Evolutionary conservation across 1,139 yeast species (phyloP), one percentile per base, ranked within the genome.

Genomic region (Saccharomyces hybrid): DNA sequence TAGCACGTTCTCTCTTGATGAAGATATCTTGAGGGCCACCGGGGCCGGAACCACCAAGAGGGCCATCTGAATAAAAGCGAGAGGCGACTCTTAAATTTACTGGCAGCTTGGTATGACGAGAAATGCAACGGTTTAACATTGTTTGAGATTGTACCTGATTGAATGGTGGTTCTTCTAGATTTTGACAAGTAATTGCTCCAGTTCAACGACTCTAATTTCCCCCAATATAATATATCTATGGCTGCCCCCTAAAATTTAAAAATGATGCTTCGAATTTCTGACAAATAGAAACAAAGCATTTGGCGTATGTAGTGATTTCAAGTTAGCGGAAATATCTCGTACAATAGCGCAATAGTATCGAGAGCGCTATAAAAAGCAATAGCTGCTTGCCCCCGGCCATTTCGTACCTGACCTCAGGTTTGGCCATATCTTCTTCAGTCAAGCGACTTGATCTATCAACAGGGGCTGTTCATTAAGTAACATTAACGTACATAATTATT

Each of bases 1-100:
- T 79, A 57, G 88, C 88, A 74, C 79, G 80, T 73, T 84, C 90
- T 67, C 89, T 83, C 70, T 83, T 79, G 65, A 76, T 73, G 73
- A 81, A 81, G 54, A 82, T 74, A 64, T 81, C 84, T 47, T 74
- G 70, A 49, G 76, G 68, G 52, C 76, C 78, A 52, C 73, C 75
- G 53, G 78, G 70, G 62, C 84, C 78, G 59, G 79, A 74, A 49
- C 80, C 73, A 57, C 83, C 84, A 53, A 81, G 74, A 38, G 62
- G 54, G 57, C 83, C 83, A 62, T 77, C 83, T 56, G 78, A 58
- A 74, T 76, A 78, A 62, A 69, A 67, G 72, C 83, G 76, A 62
- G 71, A 67, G 54, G 70, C 67, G 46, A 67, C 56, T 49, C 65
- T 59, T 55, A 65, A 61, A 64, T 28, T 46, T 26, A 19, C 13